phyloP scores from a whole-genome alignment of 495 filamentous ascomycete species.

The Xylaria nigripes region DNA sequence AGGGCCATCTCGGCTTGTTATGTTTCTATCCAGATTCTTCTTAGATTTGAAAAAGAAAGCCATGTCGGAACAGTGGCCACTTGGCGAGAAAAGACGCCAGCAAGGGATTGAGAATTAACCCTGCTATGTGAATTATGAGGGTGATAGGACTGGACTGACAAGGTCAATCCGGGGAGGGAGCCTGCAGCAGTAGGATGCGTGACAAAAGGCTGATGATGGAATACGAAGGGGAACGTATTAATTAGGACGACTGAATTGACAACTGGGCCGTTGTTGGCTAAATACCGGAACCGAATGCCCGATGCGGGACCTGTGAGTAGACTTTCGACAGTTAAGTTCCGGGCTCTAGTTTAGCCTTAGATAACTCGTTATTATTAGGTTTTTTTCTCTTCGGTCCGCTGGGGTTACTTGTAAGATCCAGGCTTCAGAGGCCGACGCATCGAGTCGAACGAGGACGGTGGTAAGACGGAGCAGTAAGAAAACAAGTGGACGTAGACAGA shows the following conservation, averaged over 20 bases:
- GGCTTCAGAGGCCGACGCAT: neutral
- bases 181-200: neutral
- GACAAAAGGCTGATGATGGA: neutral
- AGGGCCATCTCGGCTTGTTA: conserved; percentile 39
- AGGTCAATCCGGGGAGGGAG: neutral
- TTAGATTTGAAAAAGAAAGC: conserved; percentile 67
- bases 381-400: neutral
- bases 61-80: conserved; percentile 39
- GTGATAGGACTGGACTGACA: neutral
- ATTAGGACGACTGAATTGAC: neutral
- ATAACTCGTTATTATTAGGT: neutral
- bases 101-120: conserved; percentile 7
- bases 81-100: conserved; percentile 18
- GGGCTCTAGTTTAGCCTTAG: neutral
- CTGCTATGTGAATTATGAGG: neutral
- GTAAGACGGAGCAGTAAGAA: neutral
- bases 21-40: conserved; percentile 49
- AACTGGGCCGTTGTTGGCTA: neutral
- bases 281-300: neutral
- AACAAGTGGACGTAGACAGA: neutral
- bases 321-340: neutral
- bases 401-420: neutral
- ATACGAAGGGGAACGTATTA: neutral
- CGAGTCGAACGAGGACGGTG: neutral
- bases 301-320: neutral